Percentiles rank a stretch among this genome's conserved stretches.
Evolutionary conservation across 768 basidiomycete species (phyloP).

Genomic region (Pholiota molesta): DNA sequence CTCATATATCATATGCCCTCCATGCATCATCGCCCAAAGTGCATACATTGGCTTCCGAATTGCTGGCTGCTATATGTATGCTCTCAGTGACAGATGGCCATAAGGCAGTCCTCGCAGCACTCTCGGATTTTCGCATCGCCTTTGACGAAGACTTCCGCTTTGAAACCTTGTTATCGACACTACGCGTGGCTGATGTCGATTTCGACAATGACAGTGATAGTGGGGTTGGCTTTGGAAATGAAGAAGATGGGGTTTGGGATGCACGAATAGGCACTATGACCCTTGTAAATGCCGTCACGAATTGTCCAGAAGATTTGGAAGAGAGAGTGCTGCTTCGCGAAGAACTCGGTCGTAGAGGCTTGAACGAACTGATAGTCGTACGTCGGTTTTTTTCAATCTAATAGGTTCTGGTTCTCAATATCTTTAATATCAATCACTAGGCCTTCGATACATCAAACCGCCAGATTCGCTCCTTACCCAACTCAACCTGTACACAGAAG

Average conservation of each 20-base stretch:
- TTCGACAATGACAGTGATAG: slow-evolving; percentile 34
- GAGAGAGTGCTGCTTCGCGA: slow-evolving; percentile 80
- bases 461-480: slow-evolving; percentile 77
- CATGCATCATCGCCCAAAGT: slow-evolving; percentile 69
- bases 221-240: slow-evolving; percentile 43
- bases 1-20: slow-evolving; percentile 73
- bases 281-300: slow-evolving; percentile 78
- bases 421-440: slow-evolving; percentile 38
- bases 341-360: slow-evolving; percentile 78
- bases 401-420: background rate
- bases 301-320: slow-evolving; percentile 75
- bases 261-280: slow-evolving; percentile 76
- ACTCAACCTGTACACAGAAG: slow-evolving; percentile 80
- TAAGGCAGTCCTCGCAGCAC: slow-evolving; percentile 70
- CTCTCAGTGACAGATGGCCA: slow-evolving; percentile 73
- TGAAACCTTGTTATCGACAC: slow-evolving; percentile 66
- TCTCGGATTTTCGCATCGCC: slow-evolving; percentile 78
- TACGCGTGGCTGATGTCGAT: slow-evolving; percentile 56
- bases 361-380: slow-evolving; percentile 86
- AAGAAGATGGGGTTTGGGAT: slow-evolving; percentile 81
- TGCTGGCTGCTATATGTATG: slow-evolving; percentile 84
- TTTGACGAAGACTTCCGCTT: slow-evolving; percentile 81
- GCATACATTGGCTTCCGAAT: slow-evolving; percentile 69
- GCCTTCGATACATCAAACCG: slow-evolving; percentile 75
- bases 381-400: slow-evolving; percentile 30